Evolutionary conservation across 306 rosid species (phyloP), one percentile per base, ranked within the genome.

Genomic region (Acacia melanoxylon): DNA sequence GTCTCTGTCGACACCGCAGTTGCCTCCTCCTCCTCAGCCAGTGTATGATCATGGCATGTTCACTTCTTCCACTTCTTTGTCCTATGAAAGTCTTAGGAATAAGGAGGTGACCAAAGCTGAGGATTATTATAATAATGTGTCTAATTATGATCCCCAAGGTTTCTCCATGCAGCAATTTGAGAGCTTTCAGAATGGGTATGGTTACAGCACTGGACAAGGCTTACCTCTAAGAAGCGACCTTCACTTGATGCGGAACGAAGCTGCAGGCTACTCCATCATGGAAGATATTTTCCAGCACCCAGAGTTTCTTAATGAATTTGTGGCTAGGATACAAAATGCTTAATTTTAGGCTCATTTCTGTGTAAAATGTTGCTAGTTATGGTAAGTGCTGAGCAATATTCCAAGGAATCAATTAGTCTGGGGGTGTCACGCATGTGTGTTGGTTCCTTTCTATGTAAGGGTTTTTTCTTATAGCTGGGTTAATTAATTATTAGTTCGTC

Each of bases 231-330:
- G 87, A 24, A 83, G 72, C 56, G 91, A 86, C 4, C 79, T 83
- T 2, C 81, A 76, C 37, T 6, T 80, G 29, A 51, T 66, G 88
- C 49, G 79, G 83, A 84, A 72, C 19, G 83, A 59, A 17, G 82
- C 71, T 3, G 81, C 71, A 2, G 86, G 83, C 45, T 74, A 45
- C 44, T 67, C 89, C 11, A 52, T 80, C 51, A 45, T 85, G 72
- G 89, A 76, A 69, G 88, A 91, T 68, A 29, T 87, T 25, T 88
- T 89, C 66, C 93, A 89, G 88, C 89, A 80, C 51, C 97, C 91
- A 0, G 97, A 92, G 54, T 61, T 88, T 24, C 42, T 83, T 42
- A 81, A 42, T 80, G 86, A 90, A 58, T 85, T 89, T 72, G 86
- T 86, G 2, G 78, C 94, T 1, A 88, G 90, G 81, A 82, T 89